Evolutionary conservation across 345 rosid genomes (phyloP).

Genomic region (Sonneratia caseolaris): DNA sequence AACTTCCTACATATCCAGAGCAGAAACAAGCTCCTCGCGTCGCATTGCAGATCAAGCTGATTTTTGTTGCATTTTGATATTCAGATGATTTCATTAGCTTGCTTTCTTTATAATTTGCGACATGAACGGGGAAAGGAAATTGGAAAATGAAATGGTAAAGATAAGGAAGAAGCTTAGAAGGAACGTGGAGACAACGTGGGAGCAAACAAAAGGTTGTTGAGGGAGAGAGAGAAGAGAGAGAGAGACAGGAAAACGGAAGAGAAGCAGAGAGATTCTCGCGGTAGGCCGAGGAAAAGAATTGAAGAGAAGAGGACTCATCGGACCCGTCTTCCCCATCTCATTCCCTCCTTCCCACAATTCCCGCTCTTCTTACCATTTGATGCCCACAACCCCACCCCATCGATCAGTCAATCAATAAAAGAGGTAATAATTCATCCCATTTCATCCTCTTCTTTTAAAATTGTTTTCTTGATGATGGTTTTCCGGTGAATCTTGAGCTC

Average conservation of each 20-base stretch:
- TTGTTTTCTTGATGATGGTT: background rate
- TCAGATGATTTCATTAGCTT: too few species aligned
- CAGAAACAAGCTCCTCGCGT: too few species aligned
- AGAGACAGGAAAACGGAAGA: background rate
- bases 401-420: background rate
- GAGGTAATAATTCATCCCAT: background rate
- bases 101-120: too few species aligned
- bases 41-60: too few species aligned
- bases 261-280: constrained; percentile 4
- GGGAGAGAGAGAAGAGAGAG: background rate
- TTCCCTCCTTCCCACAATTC: background rate
- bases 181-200: background rate
- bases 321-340: background rate
- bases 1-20: too few species aligned
- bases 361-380: constrained; percentile 1
- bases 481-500: background rate
- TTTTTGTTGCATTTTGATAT: too few species aligned
- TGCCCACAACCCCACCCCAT: background rate
- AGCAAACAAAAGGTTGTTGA: background rate
- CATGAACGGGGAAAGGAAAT: too few species aligned
- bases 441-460: background rate
- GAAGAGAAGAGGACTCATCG: constrained; percentile 7
- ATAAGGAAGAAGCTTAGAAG: background rate
- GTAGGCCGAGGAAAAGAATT: background rate
- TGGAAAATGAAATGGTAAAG: background rate